Evolutionary conservation across 768 basidiomycete genomes (phyloP).

Genomic region (Xanthoconium stramineum): DNA sequence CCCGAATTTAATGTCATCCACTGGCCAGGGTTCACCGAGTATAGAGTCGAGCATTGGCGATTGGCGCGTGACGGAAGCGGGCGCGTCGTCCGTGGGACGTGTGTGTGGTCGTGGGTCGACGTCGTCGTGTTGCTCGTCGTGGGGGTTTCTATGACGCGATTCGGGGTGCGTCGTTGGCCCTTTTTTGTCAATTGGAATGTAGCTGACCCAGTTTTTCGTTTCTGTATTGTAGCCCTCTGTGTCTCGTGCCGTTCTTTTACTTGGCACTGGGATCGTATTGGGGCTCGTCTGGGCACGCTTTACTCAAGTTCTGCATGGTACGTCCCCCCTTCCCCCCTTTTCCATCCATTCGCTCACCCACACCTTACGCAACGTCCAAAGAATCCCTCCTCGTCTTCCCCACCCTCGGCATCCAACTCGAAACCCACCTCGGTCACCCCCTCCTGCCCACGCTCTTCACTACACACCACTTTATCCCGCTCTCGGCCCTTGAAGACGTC

Average conservation of each 20-base stretch:
- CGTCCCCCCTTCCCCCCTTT: not conserved
- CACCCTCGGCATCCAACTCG: slow-evolving; percentile 69
- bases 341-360: not conserved
- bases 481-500: slow-evolving; percentile 51
- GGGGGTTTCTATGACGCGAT: not conserved
- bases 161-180: not conserved
- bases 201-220: no score
- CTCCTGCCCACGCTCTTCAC: slow-evolving; percentile 27
- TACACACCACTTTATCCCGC: slow-evolving; percentile 58
- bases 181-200: no score
- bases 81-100: slow-evolving; percentile 29
- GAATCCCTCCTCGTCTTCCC: slow-evolving; percentile 71
- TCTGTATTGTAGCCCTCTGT: not conserved
- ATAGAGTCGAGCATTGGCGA: slow-evolving; percentile 54
- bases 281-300: slow-evolving; percentile 35
- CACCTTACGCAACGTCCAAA: slow-evolving; percentile 23
- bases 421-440: slow-evolving; percentile 61
- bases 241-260: not conserved
- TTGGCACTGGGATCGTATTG: slow-evolving; percentile 12
- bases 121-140: slow-evolving; percentile 27
- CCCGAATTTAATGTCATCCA: slow-evolving; percentile 53
- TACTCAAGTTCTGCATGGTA: slow-evolving; percentile 50
- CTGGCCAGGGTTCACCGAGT: slow-evolving; percentile 52
- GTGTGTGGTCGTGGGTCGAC: slow-evolving; percentile 37
- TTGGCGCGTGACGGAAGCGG: slow-evolving; percentile 41